Evolutionary conservation across 192 early-diverging fungal genomes (phyloP), one percentile per base, ranked within the genome.

Genomic region (Entomortierella parvispora): DNA sequence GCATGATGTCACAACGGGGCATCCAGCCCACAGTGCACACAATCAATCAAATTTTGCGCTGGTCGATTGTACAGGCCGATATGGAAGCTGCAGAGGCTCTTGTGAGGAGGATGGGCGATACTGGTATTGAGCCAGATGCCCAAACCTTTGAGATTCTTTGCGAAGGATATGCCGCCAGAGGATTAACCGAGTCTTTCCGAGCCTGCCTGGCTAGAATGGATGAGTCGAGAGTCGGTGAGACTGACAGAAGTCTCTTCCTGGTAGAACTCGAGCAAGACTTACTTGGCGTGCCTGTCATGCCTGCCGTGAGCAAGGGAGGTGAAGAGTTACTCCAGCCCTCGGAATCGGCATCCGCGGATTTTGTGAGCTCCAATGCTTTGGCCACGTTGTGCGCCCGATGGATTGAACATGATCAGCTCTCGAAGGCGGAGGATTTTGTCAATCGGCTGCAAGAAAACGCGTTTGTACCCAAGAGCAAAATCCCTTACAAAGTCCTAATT

Each of bases 131-230:
- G 9, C 72, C 72, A 7, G 56, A 76, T 26, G 43, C 46, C 32
- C 44, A 57, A 26, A 76, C 72, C 5, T 76, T 55, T 18, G 65
- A 68, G 34, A 68, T 76, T 20, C 59, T 76, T 3, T 76, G 59
- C 29, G 50, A 47, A 2, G 72, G 72, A 18, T 76, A 76, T 56
- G 72, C 65, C 3, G 32, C 65, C 11, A 58, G 64, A 0, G 72
- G 72, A 3, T 50, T 31, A 40, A 2, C 66, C 15, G 65, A 58
- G 2, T 56, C 59, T 10, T 20, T 76, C 4, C 29, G 40, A 11
- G 45, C 61, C 17, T 68, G 72, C 42, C 2, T 76, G 43, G 23
- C 22, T 14, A 56, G 52, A 43, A 76, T 68, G 65, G 72, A 76
- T 22, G 57, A 56, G 8, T 57, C 65, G 28, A 51, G 58, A 10